Conservation (phyloP, 495 filamentous ascomycete species). For the Xylaria cubensis region DNA sequence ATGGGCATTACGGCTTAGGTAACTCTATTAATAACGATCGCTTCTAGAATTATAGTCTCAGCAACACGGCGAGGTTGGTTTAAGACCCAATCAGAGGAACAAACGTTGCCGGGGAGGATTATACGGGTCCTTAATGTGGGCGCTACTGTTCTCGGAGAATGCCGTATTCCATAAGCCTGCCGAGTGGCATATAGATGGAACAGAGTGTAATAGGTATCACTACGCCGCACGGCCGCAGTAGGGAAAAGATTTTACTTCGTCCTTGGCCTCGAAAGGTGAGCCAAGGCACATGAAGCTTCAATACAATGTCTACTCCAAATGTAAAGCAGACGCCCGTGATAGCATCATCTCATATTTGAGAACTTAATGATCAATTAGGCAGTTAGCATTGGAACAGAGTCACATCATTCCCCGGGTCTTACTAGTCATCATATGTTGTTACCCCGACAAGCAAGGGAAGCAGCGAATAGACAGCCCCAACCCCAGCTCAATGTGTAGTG, state of each 20-base stretch:
- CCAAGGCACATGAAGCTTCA: not conserved
- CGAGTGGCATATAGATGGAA: not conserved
- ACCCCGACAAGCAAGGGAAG: constrained; percentile 2
- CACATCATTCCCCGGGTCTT: constrained; percentile 10
- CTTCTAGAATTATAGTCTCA: not conserved
- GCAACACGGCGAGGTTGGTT: not conserved
- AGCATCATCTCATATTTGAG: constrained; percentile 1
- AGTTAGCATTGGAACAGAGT: not conserved
- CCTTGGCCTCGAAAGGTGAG: not conserved
- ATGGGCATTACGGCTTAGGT: constrained; percentile 13
- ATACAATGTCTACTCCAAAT: constrained; percentile 2
- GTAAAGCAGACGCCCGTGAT: not conserved
- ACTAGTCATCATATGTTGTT: constrained; percentile 11
- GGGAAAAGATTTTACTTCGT: not conserved
- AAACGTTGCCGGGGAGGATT: not conserved
- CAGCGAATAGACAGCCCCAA: not conserved
- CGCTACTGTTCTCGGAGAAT: constrained; percentile 7
- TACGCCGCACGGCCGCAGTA: not conserved
- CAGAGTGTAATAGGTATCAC: not conserved
- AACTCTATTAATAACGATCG: constrained; percentile 20
- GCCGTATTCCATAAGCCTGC: not conserved
- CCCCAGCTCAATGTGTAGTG: constrained; percentile 8
- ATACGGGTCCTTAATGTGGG: not conserved
- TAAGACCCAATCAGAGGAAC: constrained; percentile 6
- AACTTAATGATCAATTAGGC: not conserved